Evolutionary conservation across 1,284 basidiomycete species (phyloP).

Genomic region (Tilletia caries): DNA sequence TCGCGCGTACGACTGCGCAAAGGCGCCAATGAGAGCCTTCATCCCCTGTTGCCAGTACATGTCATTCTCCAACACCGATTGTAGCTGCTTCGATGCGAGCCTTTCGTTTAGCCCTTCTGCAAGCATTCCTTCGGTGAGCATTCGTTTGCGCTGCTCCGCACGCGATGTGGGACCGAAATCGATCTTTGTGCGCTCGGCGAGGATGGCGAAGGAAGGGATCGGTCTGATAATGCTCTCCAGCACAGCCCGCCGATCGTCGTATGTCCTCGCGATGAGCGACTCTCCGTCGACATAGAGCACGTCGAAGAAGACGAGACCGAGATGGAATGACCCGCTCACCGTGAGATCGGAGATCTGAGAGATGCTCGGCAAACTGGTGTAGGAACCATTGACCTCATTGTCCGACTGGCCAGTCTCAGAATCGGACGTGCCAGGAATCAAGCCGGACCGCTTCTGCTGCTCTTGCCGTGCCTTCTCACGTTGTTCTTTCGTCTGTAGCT

Average conservation of each 20-base stretch:
- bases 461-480: background rate
- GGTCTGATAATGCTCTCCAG: slow-evolving; percentile 1
- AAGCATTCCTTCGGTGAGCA: too few relatives aligned
- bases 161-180: background rate
- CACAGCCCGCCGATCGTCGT: background rate
- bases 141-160: background rate
- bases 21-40: background rate
- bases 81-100: background rate
- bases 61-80: background rate
- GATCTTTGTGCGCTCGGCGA: slow-evolving; percentile 3
- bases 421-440: background rate
- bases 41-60: background rate
- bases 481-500: background rate
- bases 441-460: background rate
- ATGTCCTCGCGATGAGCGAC: background rate
- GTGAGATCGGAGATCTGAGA: background rate
- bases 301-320: slow-evolving; percentile 12
- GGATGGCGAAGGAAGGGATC: background rate
- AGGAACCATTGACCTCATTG: background rate
- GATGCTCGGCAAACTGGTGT: background rate
- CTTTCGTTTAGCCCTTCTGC: too few relatives aligned
- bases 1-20: slow-evolving; percentile 5
- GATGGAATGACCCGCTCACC: background rate
- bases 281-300: slow-evolving; percentile 6
- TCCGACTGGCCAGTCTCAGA: background rate